phyloP scores from a whole-genome alignment of 768 basidiomycete species.

The Cantharellus anzutake region DNA sequence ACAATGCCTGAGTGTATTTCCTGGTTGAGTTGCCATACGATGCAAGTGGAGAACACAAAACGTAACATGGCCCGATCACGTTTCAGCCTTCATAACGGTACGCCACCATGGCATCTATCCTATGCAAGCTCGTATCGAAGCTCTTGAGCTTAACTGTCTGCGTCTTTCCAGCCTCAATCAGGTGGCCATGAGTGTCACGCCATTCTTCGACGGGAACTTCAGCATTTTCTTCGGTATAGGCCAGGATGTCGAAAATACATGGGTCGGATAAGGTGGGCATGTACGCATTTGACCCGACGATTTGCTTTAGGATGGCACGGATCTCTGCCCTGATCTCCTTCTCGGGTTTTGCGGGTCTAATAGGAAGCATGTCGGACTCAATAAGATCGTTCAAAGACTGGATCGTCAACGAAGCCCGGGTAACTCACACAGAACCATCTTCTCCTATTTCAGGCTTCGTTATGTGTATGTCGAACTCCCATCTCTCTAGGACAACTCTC shows the following conservation, averaged over 20 bases:
- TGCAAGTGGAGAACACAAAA: too few species aligned
- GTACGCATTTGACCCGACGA: constrained; percentile 92
- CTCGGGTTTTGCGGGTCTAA: constrained; percentile 44
- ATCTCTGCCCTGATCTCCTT: constrained; percentile 94
- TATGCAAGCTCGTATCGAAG: constrained; percentile 96
- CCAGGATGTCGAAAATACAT: constrained; percentile 85
- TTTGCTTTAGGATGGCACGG: constrained; percentile 93
- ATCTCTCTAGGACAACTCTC: constrained; percentile 77
- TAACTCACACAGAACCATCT: constrained; percentile 1
- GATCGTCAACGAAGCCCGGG: neutral
- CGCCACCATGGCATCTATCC: constrained; percentile 94
- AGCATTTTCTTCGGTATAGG: constrained; percentile 82
- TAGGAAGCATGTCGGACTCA: too few species aligned
- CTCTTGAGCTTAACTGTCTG: constrained; percentile 87
- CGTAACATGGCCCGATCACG: neutral
- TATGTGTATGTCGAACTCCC: constrained; percentile 93
- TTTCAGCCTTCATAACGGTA: constrained; percentile 54
- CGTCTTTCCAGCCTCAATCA: constrained; percentile 84
- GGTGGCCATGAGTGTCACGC: constrained; percentile 85
- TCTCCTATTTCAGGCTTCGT: constrained; percentile 32
- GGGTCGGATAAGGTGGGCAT: constrained; percentile 88
- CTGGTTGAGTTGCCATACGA: too few species aligned
- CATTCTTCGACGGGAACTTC: constrained; percentile 87
- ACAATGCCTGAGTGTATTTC: too few species aligned
- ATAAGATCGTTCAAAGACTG: neutral